phyloP scores from a whole-genome alignment of 768 basidiomycete genomes.

The Suillus variegatus region DNA sequence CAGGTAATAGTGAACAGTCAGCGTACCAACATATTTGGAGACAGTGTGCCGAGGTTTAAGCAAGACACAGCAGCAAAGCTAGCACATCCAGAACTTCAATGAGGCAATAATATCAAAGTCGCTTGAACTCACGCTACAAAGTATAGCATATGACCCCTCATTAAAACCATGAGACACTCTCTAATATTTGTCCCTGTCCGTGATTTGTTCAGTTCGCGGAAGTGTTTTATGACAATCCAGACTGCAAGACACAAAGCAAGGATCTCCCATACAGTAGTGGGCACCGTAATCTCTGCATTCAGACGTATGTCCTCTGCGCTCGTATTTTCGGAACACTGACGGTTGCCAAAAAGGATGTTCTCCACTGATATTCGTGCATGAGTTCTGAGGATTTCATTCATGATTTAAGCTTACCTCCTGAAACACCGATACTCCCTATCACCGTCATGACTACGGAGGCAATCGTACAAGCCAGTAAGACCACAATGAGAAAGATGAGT shows the following conservation, averaged over 20 bases:
- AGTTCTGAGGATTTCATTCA: background rate
- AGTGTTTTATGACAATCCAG: background rate
- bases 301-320: background rate
- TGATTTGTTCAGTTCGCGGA: background rate
- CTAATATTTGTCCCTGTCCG: background rate
- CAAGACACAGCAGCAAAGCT: background rate
- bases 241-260: background rate
- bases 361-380: background rate
- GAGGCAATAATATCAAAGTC: background rate
- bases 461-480: background rate
- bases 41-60: background rate
- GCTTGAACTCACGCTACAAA: background rate
- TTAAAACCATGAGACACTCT: background rate
- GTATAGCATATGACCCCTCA: background rate
- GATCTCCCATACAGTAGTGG: background rate
- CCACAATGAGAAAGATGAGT: background rate
- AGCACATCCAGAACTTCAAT: background rate
- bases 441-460: background rate
- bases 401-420: background rate
- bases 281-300: background rate
- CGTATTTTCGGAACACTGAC: background rate
- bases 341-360: background rate
- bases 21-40: background rate
- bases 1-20: background rate
- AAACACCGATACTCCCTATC: background rate